Evolutionary conservation across 495 filamentous ascomycete genomes (phyloP).

Genomic region (Xylaria acuta): DNA sequence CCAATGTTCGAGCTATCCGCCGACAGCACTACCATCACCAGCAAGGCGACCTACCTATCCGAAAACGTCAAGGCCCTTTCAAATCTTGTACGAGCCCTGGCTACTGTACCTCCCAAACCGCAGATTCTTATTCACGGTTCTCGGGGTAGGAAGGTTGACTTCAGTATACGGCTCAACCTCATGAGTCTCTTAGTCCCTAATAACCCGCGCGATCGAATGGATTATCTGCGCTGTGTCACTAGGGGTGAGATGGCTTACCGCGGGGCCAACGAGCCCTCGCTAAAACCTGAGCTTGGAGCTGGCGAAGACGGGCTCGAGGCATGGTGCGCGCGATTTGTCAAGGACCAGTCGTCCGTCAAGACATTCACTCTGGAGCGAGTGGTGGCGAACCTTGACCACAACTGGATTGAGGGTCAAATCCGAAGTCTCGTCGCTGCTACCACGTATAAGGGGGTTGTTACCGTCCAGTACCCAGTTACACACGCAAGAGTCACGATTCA

Average conservation of each 20-base stretch:
- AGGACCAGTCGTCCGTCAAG: slow-evolving; percentile 54
- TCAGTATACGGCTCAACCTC: slow-evolving; percentile 59
- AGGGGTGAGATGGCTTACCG: slow-evolving; percentile 55
- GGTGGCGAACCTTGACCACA: slow-evolving; percentile 57
- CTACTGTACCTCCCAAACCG: slow-evolving; percentile 59
- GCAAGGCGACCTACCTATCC: slow-evolving; percentile 49
- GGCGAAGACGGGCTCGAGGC: slow-evolving; percentile 50
- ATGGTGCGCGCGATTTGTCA: slow-evolving; percentile 56
- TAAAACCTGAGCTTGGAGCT: slow-evolving; percentile 43
- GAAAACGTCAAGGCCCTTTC: slow-evolving; percentile 49
- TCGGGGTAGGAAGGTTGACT: slow-evolving; percentile 46
- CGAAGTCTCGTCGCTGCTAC: slow-evolving; percentile 52
- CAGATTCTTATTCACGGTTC: slow-evolving; percentile 55
- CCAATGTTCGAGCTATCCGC: slow-evolving; percentile 53
- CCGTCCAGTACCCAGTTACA: slow-evolving; percentile 57
- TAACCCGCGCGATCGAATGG: slow-evolving; percentile 47
- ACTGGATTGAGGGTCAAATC: slow-evolving; percentile 59
- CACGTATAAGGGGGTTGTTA: slow-evolving; percentile 55
- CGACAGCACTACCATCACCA: slow-evolving; percentile 54
- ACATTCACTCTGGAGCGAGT: slow-evolving; percentile 55
- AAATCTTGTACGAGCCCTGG: slow-evolving; percentile 51
- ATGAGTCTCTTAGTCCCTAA: slow-evolving; percentile 56
- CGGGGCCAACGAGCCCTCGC: slow-evolving; percentile 49
- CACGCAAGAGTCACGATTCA: slow-evolving; percentile 56
- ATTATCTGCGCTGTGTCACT: slow-evolving; percentile 60